Base-by-base conservation (phyloP, 352 stramenopile genomes). In the Peronospora farinosa region DNA sequence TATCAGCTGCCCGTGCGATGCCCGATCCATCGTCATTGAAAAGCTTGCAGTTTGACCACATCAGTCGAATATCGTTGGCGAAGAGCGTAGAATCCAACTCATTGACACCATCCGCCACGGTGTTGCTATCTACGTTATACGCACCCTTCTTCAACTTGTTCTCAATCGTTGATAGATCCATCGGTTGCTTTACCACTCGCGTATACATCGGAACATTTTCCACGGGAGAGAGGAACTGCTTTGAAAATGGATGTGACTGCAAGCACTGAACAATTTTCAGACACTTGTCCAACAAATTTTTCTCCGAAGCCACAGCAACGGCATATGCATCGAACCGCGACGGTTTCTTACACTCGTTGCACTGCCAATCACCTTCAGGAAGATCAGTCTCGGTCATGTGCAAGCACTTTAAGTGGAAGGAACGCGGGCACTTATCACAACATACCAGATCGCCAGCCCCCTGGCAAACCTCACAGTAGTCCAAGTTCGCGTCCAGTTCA, bases 401-500 rank as follows among this genome's bases (percentile, higher is more conserved):
- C 21, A 92, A 40, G 48, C 93, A 98, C 25, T 79, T 74, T 21
- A 86, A 39, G 54, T 98, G 93, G 75, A 92, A 98, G 31, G 88
- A 90, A 17, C 90, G 74, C 5, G 91, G 91, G 46, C 93, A 98
- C 25, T 86, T 78, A 37, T 92, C 86, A 53, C 93, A 98, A 55
- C 80, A 95, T 5, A 96, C 71, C 1, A 96, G 50, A 54, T 95
- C 82, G n/a, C 87, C 88, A 19, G 73, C 74, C 7, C 68, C 67
- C 11, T 76, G 57, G 51, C 93, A 98, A 3, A 93, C 71, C 54
- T 85, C 78, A 47, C 81, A 92, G 41, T 84, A 92, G 58, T 92
- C 81, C 27, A 92, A 58, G 45, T 92, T 92, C 12, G 71, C 69
- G 46, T 92, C 81, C 3, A 89, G 59, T 52, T 91, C 79, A 15